A percentile compares a stretch with the other conserved stretches of the same genome.
phyloP scores from a whole-genome alignment of 495 filamentous ascomycete species.

The Aspergillus panamensis region DNA sequence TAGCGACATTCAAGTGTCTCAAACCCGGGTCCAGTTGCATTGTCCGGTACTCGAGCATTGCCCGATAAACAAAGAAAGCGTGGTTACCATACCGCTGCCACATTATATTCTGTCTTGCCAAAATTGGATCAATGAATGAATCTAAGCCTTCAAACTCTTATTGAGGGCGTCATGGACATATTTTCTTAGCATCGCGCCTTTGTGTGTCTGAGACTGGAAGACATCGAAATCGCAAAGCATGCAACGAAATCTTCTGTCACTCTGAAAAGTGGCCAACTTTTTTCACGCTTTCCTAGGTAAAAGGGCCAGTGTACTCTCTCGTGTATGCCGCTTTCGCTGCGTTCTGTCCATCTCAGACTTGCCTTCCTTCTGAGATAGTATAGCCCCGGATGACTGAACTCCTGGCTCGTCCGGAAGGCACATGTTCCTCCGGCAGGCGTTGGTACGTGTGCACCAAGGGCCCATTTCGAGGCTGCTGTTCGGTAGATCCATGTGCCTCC shows the following conservation, averaged over 20 bases:
- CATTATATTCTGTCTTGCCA: background rate
- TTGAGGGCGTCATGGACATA: background rate
- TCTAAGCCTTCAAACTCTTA: background rate
- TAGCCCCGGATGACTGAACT: conserved; percentile 5
- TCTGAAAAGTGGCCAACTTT: too few species aligned
- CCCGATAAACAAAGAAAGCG: background rate
- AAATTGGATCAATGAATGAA: background rate
- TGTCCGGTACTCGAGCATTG: background rate
- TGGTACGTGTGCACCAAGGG: conserved; percentile 36
- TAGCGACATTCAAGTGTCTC: background rate
- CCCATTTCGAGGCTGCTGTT: conserved; percentile 37
- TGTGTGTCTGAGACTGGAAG: background rate
- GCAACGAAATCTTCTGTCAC: background rate
- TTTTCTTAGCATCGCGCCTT: background rate
- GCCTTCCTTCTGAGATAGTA: background rate
- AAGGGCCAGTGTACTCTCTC: too few species aligned
- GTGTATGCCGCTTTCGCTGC: too few species aligned
- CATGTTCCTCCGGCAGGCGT: conserved; percentile 19
- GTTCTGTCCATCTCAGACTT: too few species aligned
- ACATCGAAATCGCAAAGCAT: background rate
- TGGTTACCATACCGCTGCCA: background rate
- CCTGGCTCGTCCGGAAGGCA: conserved; percentile 10
- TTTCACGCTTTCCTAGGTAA: too few species aligned
- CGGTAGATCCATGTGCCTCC: conserved; percentile 33
- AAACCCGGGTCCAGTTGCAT: background rate